Evolutionary conservation across 768 basidiomycete species (phyloP), one percentile per base, ranked within the genome.

Genomic region (Tylopilus cervinicoccineus): DNA sequence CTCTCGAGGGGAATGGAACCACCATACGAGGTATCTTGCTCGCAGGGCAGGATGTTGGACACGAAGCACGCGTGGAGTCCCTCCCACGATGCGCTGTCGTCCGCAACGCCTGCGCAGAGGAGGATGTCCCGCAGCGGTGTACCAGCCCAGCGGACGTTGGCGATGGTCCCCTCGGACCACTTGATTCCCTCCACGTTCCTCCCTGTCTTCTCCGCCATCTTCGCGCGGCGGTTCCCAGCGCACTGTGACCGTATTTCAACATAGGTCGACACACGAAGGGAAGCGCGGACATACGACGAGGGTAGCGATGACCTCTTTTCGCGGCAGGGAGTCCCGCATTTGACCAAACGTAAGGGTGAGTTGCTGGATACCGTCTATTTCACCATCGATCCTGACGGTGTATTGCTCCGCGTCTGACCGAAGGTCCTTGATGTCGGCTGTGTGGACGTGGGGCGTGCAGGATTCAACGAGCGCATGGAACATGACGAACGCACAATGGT

Each of bases 151-250:
- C 67, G 72, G 55, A 77, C 79, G 61, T 88, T 88, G 47, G 79
- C 79, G 39, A 84, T 78, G n/a, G 82, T 83, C 17, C 82, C 86
- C 48, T 83, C 80, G 19, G 71, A 71, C 84, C 84, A 86, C 4
- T 72, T 73, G 20, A 86, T 75, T 8, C 83, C 83, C 31, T 77
- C 67, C 0, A 84, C 83, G 2, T 47, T 33, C 14, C 33, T 52
- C 0, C 72, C 69, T 47, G 79, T 81, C 33, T 77, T 73, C 7
- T 70, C 65, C 8, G 76, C 77, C 83, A 84, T 84, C 66, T 81
- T 80, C 43, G 75, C 78, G 11, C 83, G 72, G 50, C 83, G 72
- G 53, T 84, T 84, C n/a, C 83, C 83, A 7, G 83, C 83, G 52
- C 83, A 85, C 81, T 71, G 38, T 26, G 13, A 26, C 6, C 38